Base-by-base conservation (phyloP, 495 filamentous ascomycete species). In the Elasticomyces elasticus region DNA sequence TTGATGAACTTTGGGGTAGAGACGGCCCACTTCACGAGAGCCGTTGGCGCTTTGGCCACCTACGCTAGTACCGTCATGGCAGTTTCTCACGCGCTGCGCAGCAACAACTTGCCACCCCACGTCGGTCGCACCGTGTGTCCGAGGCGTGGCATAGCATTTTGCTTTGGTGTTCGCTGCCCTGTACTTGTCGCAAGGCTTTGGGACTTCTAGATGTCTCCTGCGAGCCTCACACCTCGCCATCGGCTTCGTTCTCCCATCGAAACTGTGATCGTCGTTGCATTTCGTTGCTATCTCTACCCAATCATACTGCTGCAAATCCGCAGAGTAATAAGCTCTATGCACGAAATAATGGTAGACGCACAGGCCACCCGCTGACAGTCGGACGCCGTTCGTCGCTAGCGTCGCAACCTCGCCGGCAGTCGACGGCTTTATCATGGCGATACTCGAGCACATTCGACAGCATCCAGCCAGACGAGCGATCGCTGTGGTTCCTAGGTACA, bases 11-110 rank as follows among this genome's bases (percentile, higher is more conserved):
- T 51, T 51, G 48, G 48, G 47, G 48, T 51, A 26, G 48, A 51
- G 30, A 37, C 30, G 48, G 24, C 48, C 48, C 48, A 51, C 42
- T 40, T 37, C 48, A 51, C 48, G 48, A 51, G 48, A 51, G 48
- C 48, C 48, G 48, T 51, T 51, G 11, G 28, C 24, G 45, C 42
- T 45, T 12, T 12, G 45, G 24, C 45, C 45, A 10, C 25, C 4
- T 12, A 23, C 10, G 28, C 48, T 51, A 51, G 48, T 5, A 37
- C 48, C 30, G 19, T 24, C 20, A 25, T 24, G 48, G 48, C 48
- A 51, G 33, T 13, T 40, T 27, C 30, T 51, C 48, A 40, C 48
- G 33, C 33, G 48, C 48, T 51, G 24, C 5, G 20, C 42, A 45
- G 24, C 20, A 45, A 7, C 2, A 5, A 26, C 42, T n/a, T n/a